Base-by-base conservation (phyloP, 106 monocot species). In the Posidonia australis region DNA sequence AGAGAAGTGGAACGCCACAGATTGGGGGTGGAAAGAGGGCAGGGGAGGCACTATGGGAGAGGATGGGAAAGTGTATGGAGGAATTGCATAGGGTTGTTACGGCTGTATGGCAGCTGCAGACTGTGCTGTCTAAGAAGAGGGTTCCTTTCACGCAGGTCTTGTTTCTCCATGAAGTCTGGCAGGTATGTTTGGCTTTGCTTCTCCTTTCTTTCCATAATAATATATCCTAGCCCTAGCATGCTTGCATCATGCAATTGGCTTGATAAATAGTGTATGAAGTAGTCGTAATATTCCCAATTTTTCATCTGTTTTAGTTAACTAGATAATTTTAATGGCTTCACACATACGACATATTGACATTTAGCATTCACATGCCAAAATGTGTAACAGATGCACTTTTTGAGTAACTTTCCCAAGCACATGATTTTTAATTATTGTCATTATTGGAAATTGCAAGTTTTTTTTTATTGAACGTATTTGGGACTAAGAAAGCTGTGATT, bases 91-190 rank as follows among this genome's bases (percentile, higher is more conserved):
- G 70, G 74, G 81, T 85, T 10, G 62, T 90, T 31, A 81, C 78
- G 48, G 87, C 98, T 9, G 84, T 87, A 11, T 98, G 98, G 98
- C 87, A 98, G 54, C 75, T 98, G 57, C 98, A 98, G 72, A 76
- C 82, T 0, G 90, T 98, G 61, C 66, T 98, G 26, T 77, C 81
- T 9, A 98, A 91, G 75, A 90, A 98, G 73, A 73, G 87, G 25
- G 84, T 91, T 6, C 91, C 98, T 9, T 91, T 91, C 69, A 91
- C 91, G 6, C 90, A 98, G 61, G 83, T 98, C 21, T 54, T 85
- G 49, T 98, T 91, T 76, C 84, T 98, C 16, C 76, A 98, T 60
- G 98, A 91, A 71, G 98, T 98, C 36, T 98, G 98, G 98, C 91
- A 91, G 77, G 92, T 87, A 47, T 69, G 77, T 13, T 19, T 25